A percentile compares a stretch with the other conserved stretches of the same genome.
These are phyloP conservation scores for Penicillium aurantiogriseum DNA, from an alignment of 2,329 filamentous ascomycete genomes.

Conservation along the genomic window DNA sequence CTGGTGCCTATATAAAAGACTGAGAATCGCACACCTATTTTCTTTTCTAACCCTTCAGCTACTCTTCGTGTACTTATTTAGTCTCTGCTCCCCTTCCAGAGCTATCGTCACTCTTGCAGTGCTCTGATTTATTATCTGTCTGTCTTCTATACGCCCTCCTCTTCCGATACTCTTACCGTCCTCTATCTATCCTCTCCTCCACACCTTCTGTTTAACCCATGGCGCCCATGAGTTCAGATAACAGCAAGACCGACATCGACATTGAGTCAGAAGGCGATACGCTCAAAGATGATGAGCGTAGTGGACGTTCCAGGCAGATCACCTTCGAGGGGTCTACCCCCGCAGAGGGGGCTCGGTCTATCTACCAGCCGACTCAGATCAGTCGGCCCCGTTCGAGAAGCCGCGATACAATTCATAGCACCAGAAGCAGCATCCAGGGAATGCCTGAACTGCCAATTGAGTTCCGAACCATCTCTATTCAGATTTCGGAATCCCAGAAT, in stretches of 20 bases:
- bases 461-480: slow-evolving; percentile 41
- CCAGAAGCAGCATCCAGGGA: slow-evolving; percentile 11
- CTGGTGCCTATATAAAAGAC: not conserved
- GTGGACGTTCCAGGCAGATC: slow-evolving; percentile 16
- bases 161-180: not conserved
- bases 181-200: not conserved
- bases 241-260: slow-evolving; percentile 13
- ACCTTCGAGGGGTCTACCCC: slow-evolving; percentile 22
- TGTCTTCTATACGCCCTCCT: not conserved
- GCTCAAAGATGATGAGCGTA: slow-evolving; percentile 13
- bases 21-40: not conserved
- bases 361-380: slow-evolving; percentile 19
- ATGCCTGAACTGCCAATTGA: slow-evolving; percentile 35
- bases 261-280: slow-evolving; percentile 13
- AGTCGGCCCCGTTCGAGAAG: slow-evolving; percentile 22
- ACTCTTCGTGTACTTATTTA: not conserved
- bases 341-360: slow-evolving; percentile 15
- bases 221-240: slow-evolving; percentile 14
- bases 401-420: slow-evolving; percentile 22
- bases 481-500: slow-evolving; percentile 40
- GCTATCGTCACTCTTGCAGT: not conserved
- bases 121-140: not conserved
- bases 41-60: not conserved
- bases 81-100: not conserved
- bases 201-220: not conserved